Evolutionary conservation across 495 filamentous ascomycete species (phyloP).

Genomic region (Xylaria venustula): DNA sequence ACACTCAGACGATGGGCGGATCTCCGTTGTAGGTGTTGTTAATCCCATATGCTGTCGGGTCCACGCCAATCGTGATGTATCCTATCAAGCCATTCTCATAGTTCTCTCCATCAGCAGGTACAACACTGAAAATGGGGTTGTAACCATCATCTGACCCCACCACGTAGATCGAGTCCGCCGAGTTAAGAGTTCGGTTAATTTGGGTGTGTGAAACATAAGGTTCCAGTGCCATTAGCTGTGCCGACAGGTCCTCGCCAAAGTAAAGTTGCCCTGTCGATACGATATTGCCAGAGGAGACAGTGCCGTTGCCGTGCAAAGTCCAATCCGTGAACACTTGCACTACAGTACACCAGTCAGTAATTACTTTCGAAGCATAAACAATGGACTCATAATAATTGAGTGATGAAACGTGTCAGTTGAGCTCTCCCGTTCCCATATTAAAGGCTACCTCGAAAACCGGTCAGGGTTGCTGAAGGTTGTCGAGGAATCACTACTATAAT

Average conservation of each 20-base stretch:
- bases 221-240: constrained; percentile 17
- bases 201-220: constrained; percentile 14
- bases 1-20: too few species aligned
- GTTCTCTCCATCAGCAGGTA: constrained; percentile 1
- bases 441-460: too few species aligned
- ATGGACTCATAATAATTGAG: too few species aligned
- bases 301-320: constrained; percentile 13
- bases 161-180: not conserved
- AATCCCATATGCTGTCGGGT: not conserved
- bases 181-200: constrained; percentile 17
- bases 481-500: too few species aligned
- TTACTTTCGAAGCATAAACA: too few species aligned
- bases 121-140: constrained; percentile 3
- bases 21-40: too few species aligned
- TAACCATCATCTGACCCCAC: not conserved
- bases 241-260: constrained; percentile 13
- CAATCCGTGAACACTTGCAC: constrained; percentile 15
- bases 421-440: too few species aligned
- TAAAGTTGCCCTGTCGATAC: constrained; percentile 16
- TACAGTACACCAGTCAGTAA: too few species aligned
- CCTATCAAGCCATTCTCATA: not conserved
- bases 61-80: constrained; percentile 4
- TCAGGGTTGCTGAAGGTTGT: too few species aligned
- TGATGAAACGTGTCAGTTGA: too few species aligned
- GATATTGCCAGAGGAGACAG: constrained; percentile 5